Conservation (phyloP, 176 grass and related monocot species). For the Musa troglodytarum region DNA sequence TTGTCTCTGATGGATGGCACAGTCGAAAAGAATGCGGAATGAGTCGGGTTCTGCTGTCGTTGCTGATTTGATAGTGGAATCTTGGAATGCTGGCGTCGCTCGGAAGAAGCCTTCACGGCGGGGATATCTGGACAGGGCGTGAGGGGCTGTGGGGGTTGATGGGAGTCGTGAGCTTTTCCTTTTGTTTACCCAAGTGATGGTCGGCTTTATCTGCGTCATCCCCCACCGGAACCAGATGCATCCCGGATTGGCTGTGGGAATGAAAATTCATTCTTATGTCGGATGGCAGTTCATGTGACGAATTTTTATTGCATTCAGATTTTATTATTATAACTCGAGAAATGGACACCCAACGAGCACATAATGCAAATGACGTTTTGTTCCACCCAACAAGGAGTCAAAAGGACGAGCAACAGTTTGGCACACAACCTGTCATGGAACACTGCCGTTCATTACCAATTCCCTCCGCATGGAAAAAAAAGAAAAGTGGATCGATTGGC, state of each 20-base stretch:
- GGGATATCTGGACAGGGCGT: neutral
- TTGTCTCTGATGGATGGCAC: no score
- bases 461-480: neutral
- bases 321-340: neutral
- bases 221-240: neutral
- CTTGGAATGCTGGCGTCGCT: neutral
- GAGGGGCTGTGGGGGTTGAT: neutral
- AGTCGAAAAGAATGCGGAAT: no score
- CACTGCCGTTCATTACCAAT: neutral
- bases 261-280: neutral
- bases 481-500: neutral
- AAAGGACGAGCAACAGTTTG: neutral
- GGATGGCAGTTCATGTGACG: neutral
- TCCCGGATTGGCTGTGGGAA: neutral
- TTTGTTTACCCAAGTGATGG: neutral
- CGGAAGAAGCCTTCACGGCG: neutral
- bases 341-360: no score
- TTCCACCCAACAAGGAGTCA: neutral
- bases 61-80: neutral
- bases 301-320: neutral
- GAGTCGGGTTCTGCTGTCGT: neutral
- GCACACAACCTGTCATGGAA: neutral
- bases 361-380: no score
- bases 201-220: neutral
- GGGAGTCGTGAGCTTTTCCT: slow-evolving; percentile 1